Evolutionary conservation across 768 basidiomycete species (phyloP), one percentile per base, ranked within the genome.

Genomic region (Scleroderma bovista): DNA sequence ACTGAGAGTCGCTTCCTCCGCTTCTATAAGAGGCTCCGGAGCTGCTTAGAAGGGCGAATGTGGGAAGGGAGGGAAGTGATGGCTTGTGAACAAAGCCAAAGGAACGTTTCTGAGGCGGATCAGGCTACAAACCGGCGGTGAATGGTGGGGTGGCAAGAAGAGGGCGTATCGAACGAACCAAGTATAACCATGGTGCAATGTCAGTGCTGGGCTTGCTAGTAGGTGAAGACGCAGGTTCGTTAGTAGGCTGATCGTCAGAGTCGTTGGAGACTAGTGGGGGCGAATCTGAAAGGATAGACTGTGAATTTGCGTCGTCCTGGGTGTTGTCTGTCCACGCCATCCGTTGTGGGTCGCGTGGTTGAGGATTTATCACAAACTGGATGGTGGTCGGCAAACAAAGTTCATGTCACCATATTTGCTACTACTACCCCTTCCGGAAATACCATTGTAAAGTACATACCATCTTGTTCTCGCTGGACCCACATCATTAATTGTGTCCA

Each of bases 11-110:
- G 46, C 53, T 67, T 36, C 47, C 67, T 50, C 47, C 61, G 33
- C 52, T 58, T 26, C 57, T 63, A n/a, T 51, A 59, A 58, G 46
- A 69, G 54, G 56, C 29, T 63, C 49, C 55, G 59, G 65, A 60
- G 46, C 69, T 69, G 48, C 62, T 69, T 29, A 62, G 68, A 20
- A 60, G 67, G 51, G 57, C 53, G 50, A 60, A 67, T 17, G 26
- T 29, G 5, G 60, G 59, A 52, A 78, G 67, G 11, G 75, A 73
- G 6, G 72, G 54, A 20, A 68, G 55, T 22, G 69, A 69, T 23
- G 59, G 58, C 58, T 68, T 71, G 46, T 62, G 60, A 3, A 62
- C 52, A 50, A 66, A 59, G 3, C 58, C 54, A 22, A 60, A 57
- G 3, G 59, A 31, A 3, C 68, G 60, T 39, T 51, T 56, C 56